These are phyloP conservation scores for Artemisia argyi DNA, from an alignment of 129 eudicot species.

Conservation along the genomic window DNA sequence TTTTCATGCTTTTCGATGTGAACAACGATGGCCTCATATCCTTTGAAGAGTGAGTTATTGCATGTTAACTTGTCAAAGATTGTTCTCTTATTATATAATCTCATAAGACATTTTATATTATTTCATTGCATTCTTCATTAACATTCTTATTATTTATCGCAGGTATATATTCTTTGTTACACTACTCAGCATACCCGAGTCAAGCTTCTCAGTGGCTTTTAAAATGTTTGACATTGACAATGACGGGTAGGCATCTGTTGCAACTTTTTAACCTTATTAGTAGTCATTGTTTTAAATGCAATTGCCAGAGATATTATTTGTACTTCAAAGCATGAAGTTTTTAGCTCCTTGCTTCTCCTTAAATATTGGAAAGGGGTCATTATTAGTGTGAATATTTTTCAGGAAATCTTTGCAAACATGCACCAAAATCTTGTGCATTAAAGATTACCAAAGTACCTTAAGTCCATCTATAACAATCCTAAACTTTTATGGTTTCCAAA, in stretches of 20 bases:
- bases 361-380: too few relatives aligned
- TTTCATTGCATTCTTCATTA: slow-evolving; percentile 9
- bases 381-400: too few relatives aligned
- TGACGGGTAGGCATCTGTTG: slow-evolving; percentile 43
- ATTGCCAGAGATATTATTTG: not conserved
- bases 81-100: not conserved
- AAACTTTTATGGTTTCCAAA: too few relatives aligned
- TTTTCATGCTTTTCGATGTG: slow-evolving; percentile 83
- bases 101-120: not conserved
- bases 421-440: too few relatives aligned
- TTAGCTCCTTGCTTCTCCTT: too few relatives aligned
- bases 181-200: slow-evolving; percentile 61
- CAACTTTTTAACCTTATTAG: slow-evolving; percentile 7
- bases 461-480: too few relatives aligned
- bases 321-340: not conserved
- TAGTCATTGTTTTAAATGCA: not conserved
- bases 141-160: slow-evolving; percentile 3
- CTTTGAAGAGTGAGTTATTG: slow-evolving; percentile 71
- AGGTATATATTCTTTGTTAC: slow-evolving; percentile 66
- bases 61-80: not conserved
- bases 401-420: too few relatives aligned
- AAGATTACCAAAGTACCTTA: not conserved
- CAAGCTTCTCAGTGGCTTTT: slow-evolving; percentile 61
- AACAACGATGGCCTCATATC: slow-evolving; percentile 83
- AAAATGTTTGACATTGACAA: slow-evolving; percentile 63